Conservation (phyloP, 192 early-diverging fungal genomes). For the Gonapodya prolifera region DNA sequence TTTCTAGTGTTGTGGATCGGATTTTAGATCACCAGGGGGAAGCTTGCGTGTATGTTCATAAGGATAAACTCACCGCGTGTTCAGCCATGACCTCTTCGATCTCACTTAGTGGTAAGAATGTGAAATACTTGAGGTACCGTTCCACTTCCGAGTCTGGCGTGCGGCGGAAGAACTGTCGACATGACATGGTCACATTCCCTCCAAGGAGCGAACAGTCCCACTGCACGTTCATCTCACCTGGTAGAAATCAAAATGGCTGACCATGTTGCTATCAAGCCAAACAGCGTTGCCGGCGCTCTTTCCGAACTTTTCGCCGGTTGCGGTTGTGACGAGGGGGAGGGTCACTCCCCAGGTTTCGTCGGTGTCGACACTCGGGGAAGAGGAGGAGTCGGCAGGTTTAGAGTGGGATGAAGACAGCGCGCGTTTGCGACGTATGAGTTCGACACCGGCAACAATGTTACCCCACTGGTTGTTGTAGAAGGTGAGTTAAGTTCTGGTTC, state of each 20-base stretch:
- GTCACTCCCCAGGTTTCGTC: constrained; percentile 66
- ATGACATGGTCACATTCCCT: too few relatives aligned
- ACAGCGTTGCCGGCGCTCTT: constrained; percentile 93
- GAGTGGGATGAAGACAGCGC: too few relatives aligned
- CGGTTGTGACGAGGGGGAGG: constrained; percentile 71
- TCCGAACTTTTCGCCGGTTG: constrained; percentile 92
- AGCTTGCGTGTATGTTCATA: too few relatives aligned
- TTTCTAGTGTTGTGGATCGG: too few relatives aligned
- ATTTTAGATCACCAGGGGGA: too few relatives aligned
- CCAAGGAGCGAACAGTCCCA: too few relatives aligned
- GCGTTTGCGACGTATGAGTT: constrained; percentile 72
- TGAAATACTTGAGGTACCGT: constrained; percentile 65
- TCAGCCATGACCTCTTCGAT: constrained; percentile 45
- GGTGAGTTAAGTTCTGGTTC: too few relatives aligned
- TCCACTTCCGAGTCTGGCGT: constrained; percentile 70
- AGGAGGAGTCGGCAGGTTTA: too few relatives aligned
- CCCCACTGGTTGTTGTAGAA: too few relatives aligned
- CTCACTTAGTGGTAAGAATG: constrained; percentile 48
- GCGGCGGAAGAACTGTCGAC: constrained; percentile 65
- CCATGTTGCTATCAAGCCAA: constrained; percentile 73
- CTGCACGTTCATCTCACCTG: too few relatives aligned
- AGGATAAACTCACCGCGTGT: too few relatives aligned
- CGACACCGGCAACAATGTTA: constrained; percentile 86
- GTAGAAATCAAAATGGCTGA: constrained; percentile 81
- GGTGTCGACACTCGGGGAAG: constrained; percentile 7